Base-by-base conservation (phyloP, 306 rosid species). In the Malus domestica region DNA sequence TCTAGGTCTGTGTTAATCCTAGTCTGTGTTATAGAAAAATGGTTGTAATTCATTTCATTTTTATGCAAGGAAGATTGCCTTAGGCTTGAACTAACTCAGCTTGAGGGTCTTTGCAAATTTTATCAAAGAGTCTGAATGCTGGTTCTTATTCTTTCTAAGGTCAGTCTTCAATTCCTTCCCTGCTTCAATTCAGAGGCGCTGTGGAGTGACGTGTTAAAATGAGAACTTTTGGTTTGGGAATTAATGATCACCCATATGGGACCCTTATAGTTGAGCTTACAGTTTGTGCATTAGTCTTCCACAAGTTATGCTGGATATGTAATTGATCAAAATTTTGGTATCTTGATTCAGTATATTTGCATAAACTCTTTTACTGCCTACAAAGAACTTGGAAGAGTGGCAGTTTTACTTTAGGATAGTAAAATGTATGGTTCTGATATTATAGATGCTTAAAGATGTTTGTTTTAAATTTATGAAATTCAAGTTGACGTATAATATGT, bases 81-180 rank as follows among this genome's bases (percentile, higher is more conserved):
- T 44, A 27, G 60, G 32, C 67, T 74, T 62, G 20, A 27, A 59
- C 15, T 42, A 40, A 69, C 59, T 33, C 61, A 49, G 32, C 25
- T 70, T 70, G 44, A 70, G 35, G 44, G 8, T 70, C 61, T 70
- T 70, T 49, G 44, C 18, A 73, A 72, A n/a, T 55, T 71, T 52
- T 33, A 57, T 35, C 8, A 72, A 44, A 44, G 54, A 61, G 13
- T 20, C n/a, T 1, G 22, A 62, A 14, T 44, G 45, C 30, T 18
- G 45, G 27, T 13, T 29, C 29, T 44, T 73, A 18, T 45, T 44
- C 51, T 40, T 16, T 61, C 9, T 22, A 7, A 27, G 60, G 33
- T 3, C 69, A 45, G 30, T 74, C 46, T 74, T 10, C 20, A 70
- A 4, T 73, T 73, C 22, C 23, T 22, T 59, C 6, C 4, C 64